These are phyloP conservation scores for Aspergillus sclerotioniger DNA, from an alignment of 495 filamentous ascomycete species.

Conservation along the genomic window DNA sequence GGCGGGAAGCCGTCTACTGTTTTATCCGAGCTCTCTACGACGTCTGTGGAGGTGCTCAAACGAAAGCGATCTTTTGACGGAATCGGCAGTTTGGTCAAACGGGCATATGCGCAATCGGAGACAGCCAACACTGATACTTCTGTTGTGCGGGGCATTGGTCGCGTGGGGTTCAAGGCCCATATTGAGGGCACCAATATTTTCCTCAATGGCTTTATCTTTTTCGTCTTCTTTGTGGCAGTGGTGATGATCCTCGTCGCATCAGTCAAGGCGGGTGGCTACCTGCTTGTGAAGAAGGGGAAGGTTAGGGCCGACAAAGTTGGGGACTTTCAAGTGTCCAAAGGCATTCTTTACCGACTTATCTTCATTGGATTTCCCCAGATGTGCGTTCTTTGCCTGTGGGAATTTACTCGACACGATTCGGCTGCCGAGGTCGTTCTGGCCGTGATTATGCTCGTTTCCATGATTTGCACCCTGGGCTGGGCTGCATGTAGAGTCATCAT, in stretches of 20 bases:
- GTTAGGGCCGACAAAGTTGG: conserved; percentile 86
- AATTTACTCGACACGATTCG: conserved; percentile 83
- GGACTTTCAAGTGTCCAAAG: conserved; percentile 90
- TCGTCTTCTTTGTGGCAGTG: conserved; percentile 67
- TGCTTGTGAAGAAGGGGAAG: conserved; percentile 67
- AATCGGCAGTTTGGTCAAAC: conserved; percentile 44
- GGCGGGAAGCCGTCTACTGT: conserved; percentile 81
- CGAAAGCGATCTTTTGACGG: conserved; percentile 44
- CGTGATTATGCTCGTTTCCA: conserved; percentile 82
- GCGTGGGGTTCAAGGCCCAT: conserved; percentile 79
- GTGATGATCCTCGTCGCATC: conserved; percentile 30
- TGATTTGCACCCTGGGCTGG: conserved; percentile 78
- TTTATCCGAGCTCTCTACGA: conserved; percentile 64
- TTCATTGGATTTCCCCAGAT: conserved; percentile 95
- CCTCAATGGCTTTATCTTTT: conserved; percentile 87
- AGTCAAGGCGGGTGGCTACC: conserved; percentile 65
- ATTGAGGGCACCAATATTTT: conserved; percentile 96
- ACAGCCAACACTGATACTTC: conserved; percentile 55
- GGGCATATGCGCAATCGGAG: conserved; percentile 44
- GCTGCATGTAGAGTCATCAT: conserved; percentile 85
- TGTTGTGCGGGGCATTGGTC: conserved; percentile 80
- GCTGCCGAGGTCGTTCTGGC: conserved; percentile 84
- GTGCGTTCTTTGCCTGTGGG: conserved; percentile 89
- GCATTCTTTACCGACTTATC: conserved; percentile 85
- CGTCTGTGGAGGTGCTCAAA: conserved; percentile 44